Base-by-base conservation (phyloP, 768 basidiomycete genomes). In the Tremella mesenterica region DNA sequence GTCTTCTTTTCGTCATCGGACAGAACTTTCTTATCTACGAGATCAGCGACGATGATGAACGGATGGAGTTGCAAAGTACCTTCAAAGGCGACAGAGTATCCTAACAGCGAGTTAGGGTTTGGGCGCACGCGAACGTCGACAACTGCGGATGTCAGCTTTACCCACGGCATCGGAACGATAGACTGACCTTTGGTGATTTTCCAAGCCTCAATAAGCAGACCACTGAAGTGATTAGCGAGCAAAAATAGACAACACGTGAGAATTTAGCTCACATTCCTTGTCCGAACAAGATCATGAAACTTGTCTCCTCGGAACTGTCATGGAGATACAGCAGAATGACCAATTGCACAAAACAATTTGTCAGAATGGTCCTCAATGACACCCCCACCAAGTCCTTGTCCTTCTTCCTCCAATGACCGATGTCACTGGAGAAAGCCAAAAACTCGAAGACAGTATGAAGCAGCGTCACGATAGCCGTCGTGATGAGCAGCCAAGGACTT, bases 1-100 rank as follows among this genome's bases (percentile, higher is more conserved):
- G 93, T 96, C 75, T 86, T 92, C 78, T 86, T 91, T 76, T 99
- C 95, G 67, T 96, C 92, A 66, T 95, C 92, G 59, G 79, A 86
- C n/a, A 96, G 79, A 48, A 91, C 84, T 68, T 97, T 91, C 73
- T 96, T 97, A 77, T 97, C 95, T 78, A 53, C 47, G 48, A 10
- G n/a, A 33, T 57, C 44, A 57, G 44, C 9, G 23, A 21, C 33
- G 18, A 4, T 18, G 4, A 16, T 23, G 29, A 2, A 13, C 16
- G 18, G 44, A 48, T 47, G 10, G 18, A 25, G 51, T 50, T 61
- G 49, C 57, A 13, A 53, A 76, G 54, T 71, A 86, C 88, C 87
- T 76, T 83, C 86, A 65, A 97, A 83, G 33, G 83, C 79, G 54
- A 97, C 62, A 70, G 77, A 79, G 76, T 90, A 92, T 16, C 90